These are phyloP conservation scores for Collybiopsis confluens DNA, from an alignment of 768 basidiomycete species.

Conservation along the genomic window DNA sequence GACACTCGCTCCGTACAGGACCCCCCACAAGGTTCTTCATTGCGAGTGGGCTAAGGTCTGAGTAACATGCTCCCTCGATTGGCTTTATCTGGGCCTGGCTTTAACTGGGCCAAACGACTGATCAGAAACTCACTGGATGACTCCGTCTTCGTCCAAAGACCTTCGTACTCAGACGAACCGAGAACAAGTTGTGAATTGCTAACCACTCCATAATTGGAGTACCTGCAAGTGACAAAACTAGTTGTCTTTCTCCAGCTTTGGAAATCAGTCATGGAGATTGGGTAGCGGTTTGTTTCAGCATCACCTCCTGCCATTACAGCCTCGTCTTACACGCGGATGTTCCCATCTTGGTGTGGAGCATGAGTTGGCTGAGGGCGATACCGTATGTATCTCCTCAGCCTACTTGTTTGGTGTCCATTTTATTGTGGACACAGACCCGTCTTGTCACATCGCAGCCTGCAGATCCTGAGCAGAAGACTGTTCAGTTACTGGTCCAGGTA, in stretches of 20 bases:
- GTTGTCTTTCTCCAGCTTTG: no score
- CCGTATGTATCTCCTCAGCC: no score
- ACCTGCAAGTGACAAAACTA: no score
- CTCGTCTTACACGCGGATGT: neutral
- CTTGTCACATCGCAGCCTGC: neutral
- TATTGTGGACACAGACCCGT: neutral
- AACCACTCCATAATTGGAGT: no score
- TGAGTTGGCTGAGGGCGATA: no score
- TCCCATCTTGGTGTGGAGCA: neutral
- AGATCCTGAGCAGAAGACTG: neutral
- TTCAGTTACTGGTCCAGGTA: no score
- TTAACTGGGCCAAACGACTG: constrained; percentile 55
- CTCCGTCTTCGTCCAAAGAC: constrained; percentile 37
- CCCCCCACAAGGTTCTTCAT: constrained; percentile 23
- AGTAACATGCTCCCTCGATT: constrained; percentile 65
- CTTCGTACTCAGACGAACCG: constrained; percentile 30
- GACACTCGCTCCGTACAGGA: constrained; percentile 63
- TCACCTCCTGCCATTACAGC: neutral
- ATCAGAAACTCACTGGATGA: constrained; percentile 57
- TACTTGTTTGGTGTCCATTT: neutral
- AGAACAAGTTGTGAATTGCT: constrained; percentile 19
- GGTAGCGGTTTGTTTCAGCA: constrained; percentile 25
- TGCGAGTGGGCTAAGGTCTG: constrained; percentile 85
- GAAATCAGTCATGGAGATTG: constrained; percentile 58
- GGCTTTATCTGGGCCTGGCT: constrained; percentile 60